Base-by-base conservation (phyloP, 2,329 filamentous ascomycete genomes). In the Penicillium psychrosexuale region DNA sequence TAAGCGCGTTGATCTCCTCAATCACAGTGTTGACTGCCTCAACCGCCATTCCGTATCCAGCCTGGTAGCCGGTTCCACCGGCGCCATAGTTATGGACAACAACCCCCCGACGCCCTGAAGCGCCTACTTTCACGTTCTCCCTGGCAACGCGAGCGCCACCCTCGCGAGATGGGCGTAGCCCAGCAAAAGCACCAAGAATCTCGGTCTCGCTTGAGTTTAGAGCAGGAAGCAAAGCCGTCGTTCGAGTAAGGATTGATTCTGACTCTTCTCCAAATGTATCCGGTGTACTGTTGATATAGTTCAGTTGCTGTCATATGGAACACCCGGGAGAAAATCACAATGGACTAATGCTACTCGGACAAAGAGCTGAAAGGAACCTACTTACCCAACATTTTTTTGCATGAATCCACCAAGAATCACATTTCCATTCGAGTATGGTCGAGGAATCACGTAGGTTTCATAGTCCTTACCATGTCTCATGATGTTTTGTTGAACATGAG, bases 11-110 rank as follows among this genome's bases (percentile, higher is more conserved):
- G 5, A 51, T 49, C 19, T 54, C 52, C 30, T 28, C 38, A 4
- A 19, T 8, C 15, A 54, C 47, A 30, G 33, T 34, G 5, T 39
- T 8, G 13, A 61, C 55, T 17, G 60, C 57, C 19, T 62, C 60
- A 27, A 54, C 30, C 3, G 60, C 59, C 60, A 62, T 62, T 19
- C 60, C 59, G 37, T 58, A 57, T 22, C 60, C 60, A 3, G 77
- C 76, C 47, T 79, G 77, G 56, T 75, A 79, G 0, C 77, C 77
- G 2, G 77, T 76, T 9, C 77, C 77, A 1, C 77, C 75, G 5
- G 76, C 77, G 5, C 77, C 77, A 57, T 80, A 62, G 33, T 64
- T 65, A 47, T 65, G 62, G 11, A 65, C 58, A n/a, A 66, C 42
- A 12, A 43, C 8, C 1, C 38, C 48, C 12, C 5, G 15, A 3